These are phyloP conservation scores for Verticillium albo-atrum DNA, from an alignment of 2,329 filamentous ascomycete species.

Conservation along the genomic window DNA sequence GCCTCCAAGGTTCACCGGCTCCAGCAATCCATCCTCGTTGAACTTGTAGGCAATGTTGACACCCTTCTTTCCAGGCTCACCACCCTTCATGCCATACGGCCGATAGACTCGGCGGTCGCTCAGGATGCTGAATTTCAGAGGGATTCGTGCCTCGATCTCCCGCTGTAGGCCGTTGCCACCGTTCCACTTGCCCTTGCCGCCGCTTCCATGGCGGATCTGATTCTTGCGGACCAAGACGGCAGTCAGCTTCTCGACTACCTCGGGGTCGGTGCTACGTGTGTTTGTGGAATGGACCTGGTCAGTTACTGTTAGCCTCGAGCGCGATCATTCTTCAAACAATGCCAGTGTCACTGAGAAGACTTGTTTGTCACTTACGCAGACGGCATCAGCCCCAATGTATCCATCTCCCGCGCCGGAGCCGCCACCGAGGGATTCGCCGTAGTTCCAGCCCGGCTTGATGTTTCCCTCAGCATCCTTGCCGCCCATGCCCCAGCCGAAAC, in stretches of 20 bases:
- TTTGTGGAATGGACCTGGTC: conserved; percentile 22
- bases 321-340: no score
- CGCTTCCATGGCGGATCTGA: conserved; percentile 20
- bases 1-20: conserved; percentile 24
- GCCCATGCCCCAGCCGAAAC: conserved; percentile 28
- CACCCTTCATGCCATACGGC: conserved; percentile 29
- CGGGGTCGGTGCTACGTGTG: conserved; percentile 24
- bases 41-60: conserved; percentile 22
- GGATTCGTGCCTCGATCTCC: conserved; percentile 27
- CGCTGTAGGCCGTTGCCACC: conserved; percentile 29
- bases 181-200: conserved; percentile 22
- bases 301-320: not conserved
- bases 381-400: conserved; percentile 21
- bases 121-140: conserved; percentile 27
- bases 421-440: conserved; percentile 27
- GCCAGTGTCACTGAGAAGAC: not conserved
- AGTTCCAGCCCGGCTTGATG: conserved; percentile 17
- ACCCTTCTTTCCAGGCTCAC: conserved; percentile 18
- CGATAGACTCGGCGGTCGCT: conserved; percentile 27
- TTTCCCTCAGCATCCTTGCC: conserved; percentile 19
- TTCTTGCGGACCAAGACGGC: conserved; percentile 27
- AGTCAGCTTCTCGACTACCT: conserved; percentile 29
- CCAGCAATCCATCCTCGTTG: conserved; percentile 19
- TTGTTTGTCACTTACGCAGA: conserved; percentile 13
- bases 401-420: conserved; percentile 25